Percentiles rank a stretch among this genome's conserved stretches.
Conservation (phyloP, 345 rosid species). For the Eucalyptus cloeziana region DNA sequence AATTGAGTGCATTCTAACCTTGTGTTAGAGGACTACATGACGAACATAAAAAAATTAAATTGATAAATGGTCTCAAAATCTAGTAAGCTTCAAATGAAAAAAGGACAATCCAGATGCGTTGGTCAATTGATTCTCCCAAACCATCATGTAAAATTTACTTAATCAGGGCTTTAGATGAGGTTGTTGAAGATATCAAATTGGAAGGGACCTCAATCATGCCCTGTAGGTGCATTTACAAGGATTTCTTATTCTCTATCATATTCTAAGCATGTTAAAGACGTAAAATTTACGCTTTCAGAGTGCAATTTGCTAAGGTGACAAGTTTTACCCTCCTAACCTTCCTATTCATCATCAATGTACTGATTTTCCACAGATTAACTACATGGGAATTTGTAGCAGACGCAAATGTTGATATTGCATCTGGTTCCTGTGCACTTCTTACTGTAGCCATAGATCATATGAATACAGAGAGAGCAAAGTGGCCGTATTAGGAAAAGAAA, state of each 20-base stretch:
- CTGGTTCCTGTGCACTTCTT: not conserved
- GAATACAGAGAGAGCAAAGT: no score
- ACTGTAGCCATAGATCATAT: not conserved
- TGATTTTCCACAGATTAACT: not conserved
- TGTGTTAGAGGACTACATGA: not conserved
- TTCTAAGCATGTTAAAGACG: not conserved
- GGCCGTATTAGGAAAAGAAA: not conserved
- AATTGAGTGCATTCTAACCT: not conserved
- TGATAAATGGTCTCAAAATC: not conserved
- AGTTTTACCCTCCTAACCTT: not conserved
- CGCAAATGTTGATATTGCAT: not conserved
- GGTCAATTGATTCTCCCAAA: not conserved
- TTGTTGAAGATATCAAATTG: not conserved
- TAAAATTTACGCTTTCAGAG: not conserved
- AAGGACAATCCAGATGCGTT: not conserved
- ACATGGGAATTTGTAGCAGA: not conserved
- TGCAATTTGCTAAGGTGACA: not conserved
- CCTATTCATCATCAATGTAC: not conserved
- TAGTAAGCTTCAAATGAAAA: not conserved
- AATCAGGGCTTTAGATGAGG: not conserved
- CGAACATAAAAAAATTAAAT: not conserved
- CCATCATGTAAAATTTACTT: not conserved
- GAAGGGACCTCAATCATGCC: not conserved
- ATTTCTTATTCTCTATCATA: not conserved
- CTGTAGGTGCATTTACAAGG: not conserved